phyloP scores from a whole-genome alignment of 768 basidiomycete species.

The Calocybe cyanea region DNA sequence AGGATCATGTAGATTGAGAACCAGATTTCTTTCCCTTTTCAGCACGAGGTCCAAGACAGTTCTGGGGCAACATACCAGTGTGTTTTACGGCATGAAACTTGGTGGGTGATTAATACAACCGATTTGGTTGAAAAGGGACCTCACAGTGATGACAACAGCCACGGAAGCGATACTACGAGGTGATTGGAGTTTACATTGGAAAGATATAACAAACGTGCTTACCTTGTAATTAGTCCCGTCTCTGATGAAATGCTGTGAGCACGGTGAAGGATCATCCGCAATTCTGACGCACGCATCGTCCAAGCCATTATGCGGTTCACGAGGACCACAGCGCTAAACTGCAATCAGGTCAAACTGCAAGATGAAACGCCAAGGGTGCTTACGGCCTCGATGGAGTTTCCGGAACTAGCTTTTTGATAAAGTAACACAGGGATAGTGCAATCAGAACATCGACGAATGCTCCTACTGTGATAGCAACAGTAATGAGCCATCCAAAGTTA shows the following conservation, averaged over 20 bases:
- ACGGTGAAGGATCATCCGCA: neutral
- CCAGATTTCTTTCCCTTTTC: conserved; percentile 20
- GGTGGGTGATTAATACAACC: neutral
- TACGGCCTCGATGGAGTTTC: conserved; percentile 8
- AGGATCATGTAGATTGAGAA: conserved; percentile 23
- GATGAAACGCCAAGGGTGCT: conserved; percentile 2
- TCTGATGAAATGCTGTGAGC: conserved; percentile 6
- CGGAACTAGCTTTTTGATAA: conserved; percentile 11
- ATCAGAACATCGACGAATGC: conserved; percentile 22
- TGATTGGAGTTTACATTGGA: neutral
- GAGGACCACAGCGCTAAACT: conserved; percentile 14
- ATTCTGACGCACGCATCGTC: conserved; percentile 21
- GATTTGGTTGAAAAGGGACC: neutral
- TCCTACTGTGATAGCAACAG: conserved; percentile 16
- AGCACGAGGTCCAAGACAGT: no score
- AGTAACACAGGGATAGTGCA: conserved; percentile 20
- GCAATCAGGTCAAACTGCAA: neutral
- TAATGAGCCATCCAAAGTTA: conserved; percentile 23
- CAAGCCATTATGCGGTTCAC: conserved; percentile 20
- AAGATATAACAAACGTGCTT: neutral
- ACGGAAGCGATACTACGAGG: conserved; percentile 20
- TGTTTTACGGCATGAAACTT: conserved; percentile 20
- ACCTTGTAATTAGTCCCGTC: conserved; percentile 23
- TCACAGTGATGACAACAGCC: conserved; percentile 18
- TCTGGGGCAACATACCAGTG: conserved; percentile 8